Conservation (phyloP, 345 rosid genomes). For the Populus alba region DNA sequence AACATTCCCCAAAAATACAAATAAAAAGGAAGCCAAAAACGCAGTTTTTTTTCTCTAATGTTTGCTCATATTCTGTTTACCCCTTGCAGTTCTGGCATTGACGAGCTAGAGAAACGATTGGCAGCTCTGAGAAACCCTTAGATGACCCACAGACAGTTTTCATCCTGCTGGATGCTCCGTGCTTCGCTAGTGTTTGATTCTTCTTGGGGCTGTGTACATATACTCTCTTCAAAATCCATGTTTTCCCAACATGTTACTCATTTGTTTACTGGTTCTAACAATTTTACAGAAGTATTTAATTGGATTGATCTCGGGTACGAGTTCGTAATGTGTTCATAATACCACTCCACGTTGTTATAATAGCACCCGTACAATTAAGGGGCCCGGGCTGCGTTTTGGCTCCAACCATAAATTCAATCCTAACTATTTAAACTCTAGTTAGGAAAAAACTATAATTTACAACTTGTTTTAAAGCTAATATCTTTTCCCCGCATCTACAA, state of each 20-base stretch:
- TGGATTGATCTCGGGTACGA: neutral
- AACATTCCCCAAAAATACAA: neutral
- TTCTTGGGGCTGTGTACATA: neutral
- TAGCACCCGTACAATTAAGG: neutral
- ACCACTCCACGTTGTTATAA: neutral
- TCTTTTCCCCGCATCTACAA: no score
- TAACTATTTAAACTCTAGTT: no score
- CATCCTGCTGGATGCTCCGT: neutral
- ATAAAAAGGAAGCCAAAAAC: neutral
- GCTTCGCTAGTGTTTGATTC: neutral
- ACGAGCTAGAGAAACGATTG: conserved; percentile 88
- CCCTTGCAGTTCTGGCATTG: conserved; percentile 59
- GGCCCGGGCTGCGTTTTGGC: no score
- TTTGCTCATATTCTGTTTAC: neutral
- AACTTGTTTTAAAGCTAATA: no score
- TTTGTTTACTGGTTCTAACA: neutral
- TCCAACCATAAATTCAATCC: no score
- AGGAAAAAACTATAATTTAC: no score
- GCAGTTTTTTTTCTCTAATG: neutral
- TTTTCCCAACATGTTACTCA: neutral
- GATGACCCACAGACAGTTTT: neutral
- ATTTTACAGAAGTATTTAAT: neutral
- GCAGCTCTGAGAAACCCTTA: conserved; percentile 75
- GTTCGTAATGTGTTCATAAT: no score
- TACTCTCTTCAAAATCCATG: neutral